Conservation (phyloP, 495 filamentous ascomycete species). For the Tuber magnatum region DNA sequence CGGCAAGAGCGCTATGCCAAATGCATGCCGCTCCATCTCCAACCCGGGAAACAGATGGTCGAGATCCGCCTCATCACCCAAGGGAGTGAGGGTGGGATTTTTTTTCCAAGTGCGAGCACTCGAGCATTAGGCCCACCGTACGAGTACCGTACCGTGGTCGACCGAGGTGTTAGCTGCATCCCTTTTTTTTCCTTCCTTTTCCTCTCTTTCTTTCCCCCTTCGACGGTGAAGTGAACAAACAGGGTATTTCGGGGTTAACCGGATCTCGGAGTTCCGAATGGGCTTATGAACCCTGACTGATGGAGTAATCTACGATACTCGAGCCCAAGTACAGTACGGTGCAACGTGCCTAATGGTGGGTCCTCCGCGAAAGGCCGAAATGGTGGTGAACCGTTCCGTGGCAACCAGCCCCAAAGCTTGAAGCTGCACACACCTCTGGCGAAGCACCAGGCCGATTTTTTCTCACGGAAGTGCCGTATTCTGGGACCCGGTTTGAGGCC, state of each 20-base stretch:
- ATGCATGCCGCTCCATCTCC: background rate
- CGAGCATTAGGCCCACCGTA: background rate
- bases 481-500: background rate
- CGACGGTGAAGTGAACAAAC: background rate
- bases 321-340: too few relatives aligned
- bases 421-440: background rate
- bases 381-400: background rate
- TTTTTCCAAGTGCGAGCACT: background rate
- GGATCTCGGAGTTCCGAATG: background rate
- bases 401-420: background rate
- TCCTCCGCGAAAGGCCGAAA: background rate
- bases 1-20: background rate
- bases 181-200: too few relatives aligned
- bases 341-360: background rate
- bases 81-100: background rate
- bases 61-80: background rate
- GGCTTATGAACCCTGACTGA: background rate
- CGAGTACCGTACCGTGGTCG: too few relatives aligned
- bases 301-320: too few relatives aligned
- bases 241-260: background rate
- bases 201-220: background rate
- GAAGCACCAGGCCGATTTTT: background rate
- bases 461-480: too few relatives aligned
- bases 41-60: background rate
- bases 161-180: too few relatives aligned